A percentile compares a stretch with the other conserved stretches of the same genome.
These are phyloP conservation scores for Talaromyces sp. DNA, from an alignment of 2,329 filamentous ascomycete genomes.

Conservation along the genomic window DNA sequence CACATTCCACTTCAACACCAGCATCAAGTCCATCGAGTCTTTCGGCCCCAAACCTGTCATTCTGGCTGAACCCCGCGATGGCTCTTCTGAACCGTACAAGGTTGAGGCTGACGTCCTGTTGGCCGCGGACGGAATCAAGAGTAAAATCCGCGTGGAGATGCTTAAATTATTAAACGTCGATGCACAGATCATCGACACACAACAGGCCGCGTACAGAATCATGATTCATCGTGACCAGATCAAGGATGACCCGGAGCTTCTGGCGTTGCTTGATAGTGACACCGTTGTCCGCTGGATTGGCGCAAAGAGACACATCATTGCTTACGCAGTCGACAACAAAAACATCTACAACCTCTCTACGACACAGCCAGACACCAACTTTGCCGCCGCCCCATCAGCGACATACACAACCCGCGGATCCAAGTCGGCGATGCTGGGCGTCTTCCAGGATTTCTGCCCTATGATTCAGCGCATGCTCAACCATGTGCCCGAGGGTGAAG, in stretches of 20 bases:
- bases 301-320: conserved; percentile 64
- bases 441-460: conserved; percentile 61
- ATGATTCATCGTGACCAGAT: conserved; percentile 49
- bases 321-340: conserved; percentile 62
- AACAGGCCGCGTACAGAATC: conserved; percentile 55
- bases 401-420: conserved; percentile 63
- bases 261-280: conserved; percentile 56
- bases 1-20: conserved; percentile 64
- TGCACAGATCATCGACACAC: conserved; percentile 47
- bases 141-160: conserved; percentile 44
- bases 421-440: conserved; percentile 58
- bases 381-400: conserved; percentile 55
- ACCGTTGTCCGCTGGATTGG: conserved; percentile 63
- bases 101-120: conserved; percentile 52
- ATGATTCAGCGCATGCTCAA: conserved; percentile 59
- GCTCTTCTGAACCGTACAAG: conserved; percentile 46
- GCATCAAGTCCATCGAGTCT: conserved; percentile 54
- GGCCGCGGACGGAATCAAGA: conserved; percentile 56
- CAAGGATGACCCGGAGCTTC: conserved; percentile 49
- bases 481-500: conserved; percentile 61
- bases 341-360: conserved; percentile 66
- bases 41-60: conserved; percentile 61
- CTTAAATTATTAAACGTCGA: conserved; percentile 36
- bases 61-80: conserved; percentile 56
- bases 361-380: conserved; percentile 59